Evolutionary conservation across 805 yeast species (phyloP).

Genomic region (Cyberlindnera sargentensis): DNA sequence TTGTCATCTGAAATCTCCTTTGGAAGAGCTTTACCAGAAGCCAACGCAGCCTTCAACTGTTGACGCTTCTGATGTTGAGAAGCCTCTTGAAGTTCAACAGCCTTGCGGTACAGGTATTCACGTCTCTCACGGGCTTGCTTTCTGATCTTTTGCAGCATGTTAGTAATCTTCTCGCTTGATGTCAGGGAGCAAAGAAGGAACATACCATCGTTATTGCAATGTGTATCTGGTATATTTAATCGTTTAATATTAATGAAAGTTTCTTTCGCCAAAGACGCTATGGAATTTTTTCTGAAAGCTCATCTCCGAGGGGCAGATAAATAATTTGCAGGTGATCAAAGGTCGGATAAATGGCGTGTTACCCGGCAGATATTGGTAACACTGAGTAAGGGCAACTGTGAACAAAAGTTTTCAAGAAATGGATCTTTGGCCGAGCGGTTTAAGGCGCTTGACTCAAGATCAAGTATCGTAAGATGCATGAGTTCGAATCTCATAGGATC

Average conservation of each 20-base stretch:
- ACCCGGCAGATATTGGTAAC: neutral
- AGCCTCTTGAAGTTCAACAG: slow-evolving; percentile 86
- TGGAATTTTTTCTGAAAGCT: neutral
- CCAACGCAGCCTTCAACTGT: slow-evolving; percentile 78
- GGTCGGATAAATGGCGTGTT: neutral
- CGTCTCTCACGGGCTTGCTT: slow-evolving; percentile 95
- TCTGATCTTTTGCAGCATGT: slow-evolving; percentile 32
- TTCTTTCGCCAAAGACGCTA: neutral
- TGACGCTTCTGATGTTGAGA: slow-evolving; percentile 80
- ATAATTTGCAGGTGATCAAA: neutral
- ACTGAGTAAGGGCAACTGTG: neutral
- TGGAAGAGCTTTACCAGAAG: slow-evolving; percentile 84
- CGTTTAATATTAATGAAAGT: neutral
- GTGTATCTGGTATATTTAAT: neutral
- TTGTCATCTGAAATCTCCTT: slow-evolving; percentile 88
- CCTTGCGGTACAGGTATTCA: slow-evolving; percentile 84
- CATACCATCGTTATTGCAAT: neutral
- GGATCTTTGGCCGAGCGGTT: slow-evolving; percentile 22
- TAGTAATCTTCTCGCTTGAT: neutral
- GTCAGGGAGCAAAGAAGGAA: neutral
- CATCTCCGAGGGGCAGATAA: neutral
- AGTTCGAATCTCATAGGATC: slow-evolving; percentile 20
- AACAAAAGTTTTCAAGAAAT: neutral
- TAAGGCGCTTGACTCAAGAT: slow-evolving; percentile 21
- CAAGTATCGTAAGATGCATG: slow-evolving; percentile 21